Percentiles rank a stretch among this genome's conserved stretches.
Conservation (phyloP, 208 protist species). For the Trypanosoma mega region DNA sequence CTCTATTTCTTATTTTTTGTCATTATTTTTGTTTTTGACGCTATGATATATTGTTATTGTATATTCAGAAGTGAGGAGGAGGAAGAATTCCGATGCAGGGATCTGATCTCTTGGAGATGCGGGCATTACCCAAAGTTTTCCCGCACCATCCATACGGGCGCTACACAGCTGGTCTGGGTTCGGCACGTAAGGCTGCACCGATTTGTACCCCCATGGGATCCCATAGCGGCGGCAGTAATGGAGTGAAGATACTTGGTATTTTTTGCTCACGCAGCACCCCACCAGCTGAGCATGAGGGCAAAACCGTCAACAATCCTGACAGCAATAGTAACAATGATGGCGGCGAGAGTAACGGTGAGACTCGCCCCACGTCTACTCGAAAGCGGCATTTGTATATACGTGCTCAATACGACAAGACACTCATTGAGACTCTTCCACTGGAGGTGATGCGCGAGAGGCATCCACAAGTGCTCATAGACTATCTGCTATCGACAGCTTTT, state of each 20-base stretch:
- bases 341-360: background rate
- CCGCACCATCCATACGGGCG: slow-evolving; percentile 25
- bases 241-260: slow-evolving; percentile 26
- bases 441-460: slow-evolving; percentile 73
- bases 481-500: slow-evolving; percentile 62
- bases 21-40: slow-evolving; percentile 10
- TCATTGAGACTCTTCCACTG: slow-evolving; percentile 61
- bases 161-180: slow-evolving; percentile 20
- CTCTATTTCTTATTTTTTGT: slow-evolving; percentile 21
- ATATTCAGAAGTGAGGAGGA: background rate
- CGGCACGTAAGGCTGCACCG: background rate
- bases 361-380: background rate
- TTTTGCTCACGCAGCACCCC: slow-evolving; percentile 18
- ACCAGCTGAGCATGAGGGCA: background rate
- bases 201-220: background rate
- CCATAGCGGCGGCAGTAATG: background rate
- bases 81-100: slow-evolving; percentile 13
- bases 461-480: slow-evolving; percentile 80
- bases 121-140: slow-evolving; percentile 26
- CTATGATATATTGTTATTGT: slow-evolving; percentile 13
- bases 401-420: slow-evolving; percentile 59
- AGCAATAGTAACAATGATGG: background rate
- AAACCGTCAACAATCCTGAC: background rate
- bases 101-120: slow-evolving; percentile 17
- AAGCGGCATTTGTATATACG: slow-evolving; percentile 65